phyloP scores from a whole-genome alignment of 176 grass and related monocot species.

The Raddia distichophylla region DNA sequence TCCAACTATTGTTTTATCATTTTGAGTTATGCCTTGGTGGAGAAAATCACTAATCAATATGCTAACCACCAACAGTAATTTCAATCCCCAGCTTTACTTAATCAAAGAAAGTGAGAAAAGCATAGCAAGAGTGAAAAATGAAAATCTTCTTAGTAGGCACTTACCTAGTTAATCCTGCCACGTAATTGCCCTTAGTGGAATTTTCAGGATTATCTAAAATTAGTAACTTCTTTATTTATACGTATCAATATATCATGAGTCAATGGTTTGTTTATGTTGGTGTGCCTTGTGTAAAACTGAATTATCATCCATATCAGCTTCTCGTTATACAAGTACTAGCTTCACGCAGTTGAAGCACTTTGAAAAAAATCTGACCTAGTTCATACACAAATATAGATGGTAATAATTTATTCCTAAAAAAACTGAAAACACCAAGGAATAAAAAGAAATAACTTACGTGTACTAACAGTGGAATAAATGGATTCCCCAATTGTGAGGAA shows the following conservation, averaged over 20 bases:
- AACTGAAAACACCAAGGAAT: slow-evolving; percentile 26
- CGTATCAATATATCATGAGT: neutral
- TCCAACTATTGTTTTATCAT: slow-evolving; percentile 3
- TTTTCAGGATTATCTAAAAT: slow-evolving; percentile 12
- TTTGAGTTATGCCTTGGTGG: neutral
- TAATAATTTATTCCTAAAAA: slow-evolving; percentile 32
- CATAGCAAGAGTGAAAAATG: neutral
- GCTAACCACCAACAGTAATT: slow-evolving; percentile 18
- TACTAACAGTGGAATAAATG: slow-evolving; percentile 76
- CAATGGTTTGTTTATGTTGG: neutral
- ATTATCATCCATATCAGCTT: neutral
- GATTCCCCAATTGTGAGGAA: slow-evolving; percentile 72
- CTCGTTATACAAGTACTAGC: neutral
- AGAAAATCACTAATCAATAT: neutral
- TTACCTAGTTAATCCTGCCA: neutral
- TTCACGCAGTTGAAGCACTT: neutral
- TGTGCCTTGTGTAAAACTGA: slow-evolving; percentile 5
- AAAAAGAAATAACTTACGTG: slow-evolving; percentile 62
- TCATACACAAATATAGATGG: neutral
- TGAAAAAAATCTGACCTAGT: neutral
- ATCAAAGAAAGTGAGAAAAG: neutral
- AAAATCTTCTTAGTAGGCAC: neutral
- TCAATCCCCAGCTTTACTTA: neutral
- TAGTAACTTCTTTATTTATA: slow-evolving; percentile 1
- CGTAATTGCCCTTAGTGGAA: neutral